Evolutionary conservation across 2,329 filamentous ascomycete genomes (phyloP).

Genomic region (Neurospora sp.): DNA sequence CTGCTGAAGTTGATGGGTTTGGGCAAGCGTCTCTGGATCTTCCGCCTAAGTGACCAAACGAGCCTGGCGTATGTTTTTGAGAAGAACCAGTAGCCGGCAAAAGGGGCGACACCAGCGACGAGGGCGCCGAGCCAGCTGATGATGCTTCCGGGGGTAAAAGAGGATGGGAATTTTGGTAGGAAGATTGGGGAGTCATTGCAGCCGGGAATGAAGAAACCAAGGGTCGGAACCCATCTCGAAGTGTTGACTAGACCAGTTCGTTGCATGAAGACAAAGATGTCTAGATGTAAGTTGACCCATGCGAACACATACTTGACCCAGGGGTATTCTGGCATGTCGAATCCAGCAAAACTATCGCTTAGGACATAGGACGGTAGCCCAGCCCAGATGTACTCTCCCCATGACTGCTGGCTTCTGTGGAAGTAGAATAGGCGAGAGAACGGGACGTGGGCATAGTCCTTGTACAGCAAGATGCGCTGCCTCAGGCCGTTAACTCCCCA

Average conservation of each 20-base stretch:
- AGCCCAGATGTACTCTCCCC: conserved; percentile 23
- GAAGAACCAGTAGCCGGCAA: conserved; percentile 35
- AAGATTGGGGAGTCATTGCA: conserved; percentile 39
- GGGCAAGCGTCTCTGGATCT: conserved; percentile 7
- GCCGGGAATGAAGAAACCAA: conserved; percentile 45
- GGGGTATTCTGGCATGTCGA: conserved; percentile 5
- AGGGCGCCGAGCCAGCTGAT: conserved; percentile 33
- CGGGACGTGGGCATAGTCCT: conserved; percentile 36
- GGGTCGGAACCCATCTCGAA: conserved; percentile 31
- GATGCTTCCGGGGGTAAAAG: conserved; percentile 29
- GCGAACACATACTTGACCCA: conserved; percentile 8
- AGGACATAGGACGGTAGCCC: conserved; percentile 31
- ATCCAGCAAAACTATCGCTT: conserved; percentile 24
- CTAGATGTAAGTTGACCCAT: conserved; percentile 38
- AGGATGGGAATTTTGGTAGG: conserved; percentile 31
- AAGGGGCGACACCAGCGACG: conserved; percentile 34
- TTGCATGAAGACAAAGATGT: conserved; percentile 43
- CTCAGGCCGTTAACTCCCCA: conserved; percentile 45
- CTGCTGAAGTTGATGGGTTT: conserved; percentile 9
- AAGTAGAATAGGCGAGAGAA: conserved; percentile 34
- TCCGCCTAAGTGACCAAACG: conserved; percentile 4
- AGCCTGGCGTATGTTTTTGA: conserved; percentile 28
- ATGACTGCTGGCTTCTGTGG: conserved; percentile 25
- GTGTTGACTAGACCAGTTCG: conserved; percentile 36
- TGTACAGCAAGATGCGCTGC: conserved; percentile 46